phyloP scores from a whole-genome alignment of 1,284 basidiomycete genomes.

The Tylopilus orsonianus region DNA sequence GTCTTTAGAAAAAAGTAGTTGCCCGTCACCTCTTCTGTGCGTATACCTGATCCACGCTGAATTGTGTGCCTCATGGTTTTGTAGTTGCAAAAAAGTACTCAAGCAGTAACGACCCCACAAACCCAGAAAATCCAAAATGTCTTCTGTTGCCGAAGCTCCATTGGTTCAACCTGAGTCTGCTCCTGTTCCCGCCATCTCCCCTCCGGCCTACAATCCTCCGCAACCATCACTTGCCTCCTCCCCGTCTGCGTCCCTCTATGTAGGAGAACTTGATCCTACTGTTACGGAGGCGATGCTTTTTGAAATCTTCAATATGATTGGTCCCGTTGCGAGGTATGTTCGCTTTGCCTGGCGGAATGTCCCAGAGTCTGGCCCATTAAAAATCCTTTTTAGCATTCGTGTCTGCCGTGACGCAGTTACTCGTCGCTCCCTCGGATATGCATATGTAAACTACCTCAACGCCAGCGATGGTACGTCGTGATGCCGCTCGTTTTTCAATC shows the following conservation, averaged over 20 bases:
- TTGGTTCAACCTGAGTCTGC: conserved; percentile 38
- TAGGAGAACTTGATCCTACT: conserved; percentile 96
- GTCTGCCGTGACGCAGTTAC: conserved; percentile 99
- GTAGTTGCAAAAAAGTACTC: conserved; percentile 71
- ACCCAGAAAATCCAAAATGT: conserved; percentile 56
- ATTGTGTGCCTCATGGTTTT: conserved; percentile 17
- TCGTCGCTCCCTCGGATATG: conserved; percentile 98
- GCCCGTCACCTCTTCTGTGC: conserved; percentile 69
- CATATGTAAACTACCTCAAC: conserved; percentile 99
- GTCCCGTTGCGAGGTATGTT: conserved; percentile 89
- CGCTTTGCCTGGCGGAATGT: background rate
- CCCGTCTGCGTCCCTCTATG: conserved; percentile 94
- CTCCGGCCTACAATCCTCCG: conserved; percentile 51
- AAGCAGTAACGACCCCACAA: conserved; percentile 83
- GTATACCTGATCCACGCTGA: conserved; percentile 29
- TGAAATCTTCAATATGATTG: conserved; percentile 99
- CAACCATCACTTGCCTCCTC: conserved; percentile 58
- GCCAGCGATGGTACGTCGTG: conserved; percentile 77
- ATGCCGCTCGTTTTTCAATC: conserved; percentile 3
- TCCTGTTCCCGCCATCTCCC: conserved; percentile 47
- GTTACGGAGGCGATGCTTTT: conserved; percentile 99
- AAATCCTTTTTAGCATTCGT: conserved; percentile 73
- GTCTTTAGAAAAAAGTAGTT: conserved; percentile 64
- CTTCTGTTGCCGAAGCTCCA: conserved; percentile 50
- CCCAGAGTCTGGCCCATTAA: background rate